Conservation (phyloP, 805 yeast genomes). For the Schizosaccharomyces cryophilus region DNA sequence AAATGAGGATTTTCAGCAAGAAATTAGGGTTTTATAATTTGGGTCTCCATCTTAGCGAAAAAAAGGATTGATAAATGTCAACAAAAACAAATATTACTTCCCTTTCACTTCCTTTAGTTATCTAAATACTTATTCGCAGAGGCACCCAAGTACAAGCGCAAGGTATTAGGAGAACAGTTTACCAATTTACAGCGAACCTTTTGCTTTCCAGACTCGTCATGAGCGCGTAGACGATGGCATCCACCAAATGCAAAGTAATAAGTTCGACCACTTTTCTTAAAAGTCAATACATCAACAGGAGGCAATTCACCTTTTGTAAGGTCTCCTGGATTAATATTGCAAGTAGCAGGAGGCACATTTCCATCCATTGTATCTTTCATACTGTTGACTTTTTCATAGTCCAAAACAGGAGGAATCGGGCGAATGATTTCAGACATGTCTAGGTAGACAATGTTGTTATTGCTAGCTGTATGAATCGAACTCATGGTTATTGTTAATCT, state of each 20-base stretch:
- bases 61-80: too few relatives aligned
- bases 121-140: not conserved
- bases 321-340: not conserved
- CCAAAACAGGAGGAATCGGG: constrained; percentile 66
- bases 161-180: constrained; percentile 46
- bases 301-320: constrained; percentile 36
- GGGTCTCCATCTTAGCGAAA: too few relatives aligned
- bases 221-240: constrained; percentile 68
- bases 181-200: constrained; percentile 39
- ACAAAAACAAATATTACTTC: too few relatives aligned
- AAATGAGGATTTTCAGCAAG: too few relatives aligned
- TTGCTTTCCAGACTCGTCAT: constrained; percentile 27
- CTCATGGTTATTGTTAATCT: not conserved
- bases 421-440: constrained; percentile 26
- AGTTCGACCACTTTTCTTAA: constrained; percentile 33
- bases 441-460: not conserved
- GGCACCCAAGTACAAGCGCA: constrained; percentile 42
- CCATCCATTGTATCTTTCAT: constrained; percentile 27
- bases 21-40: too few relatives aligned
- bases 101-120: not conserved
- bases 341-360: not conserved
- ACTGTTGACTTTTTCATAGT: constrained; percentile 42
- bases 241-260: constrained; percentile 65
- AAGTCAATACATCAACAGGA: constrained; percentile 51
- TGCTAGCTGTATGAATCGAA: not conserved